Base-by-base conservation (phyloP, 495 filamentous ascomycete genomes). In the Pyrenula aspistea region DNA sequence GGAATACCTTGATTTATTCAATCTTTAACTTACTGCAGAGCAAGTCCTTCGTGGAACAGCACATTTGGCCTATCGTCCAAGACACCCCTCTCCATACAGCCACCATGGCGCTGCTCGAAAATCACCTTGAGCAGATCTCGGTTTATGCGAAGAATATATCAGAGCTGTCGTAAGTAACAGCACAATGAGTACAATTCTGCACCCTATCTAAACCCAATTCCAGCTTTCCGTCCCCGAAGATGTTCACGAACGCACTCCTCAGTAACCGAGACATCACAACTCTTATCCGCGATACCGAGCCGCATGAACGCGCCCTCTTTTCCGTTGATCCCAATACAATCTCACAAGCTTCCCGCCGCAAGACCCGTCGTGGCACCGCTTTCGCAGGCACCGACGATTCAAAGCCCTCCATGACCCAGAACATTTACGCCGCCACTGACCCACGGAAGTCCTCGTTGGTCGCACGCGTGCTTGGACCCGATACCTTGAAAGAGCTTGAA, bases 261-360 rank as follows among this genome's bases (percentile, higher is more conserved):
- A 83, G 84, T 56, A 80, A 81, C 56, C 87, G 88, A 63, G 93
- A 98, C 67, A 96, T 98, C 62, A 96, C 94, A 10, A 79, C 89
- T 11, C 68, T 98, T 12, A 96, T 98, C 62, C 87, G 93, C 56
- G 93, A 98, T 69, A 96, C 92, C 25, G 93, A 98, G 71, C 73
- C 83, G 19, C 93, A 98, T 72, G 93, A 98, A 71, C 86, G 92
- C 61, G 94, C 91, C 12, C 80, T 98, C 2, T 98, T 98, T 73
- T 91, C 91, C 36, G 83, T 94, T 10, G 88, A 91, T 3, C 82
- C 88, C 0, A 76, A 88, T 12, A 59, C 66, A 20, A 75, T 75
- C 19, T 21, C n/a, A 4, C 22, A 21, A 53, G 49, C 68, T 19
- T 70, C 65, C 19, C 75, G 64, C 58, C 66, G 63, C 67, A 67